Evolutionary conservation across 106 monocot genomes (phyloP).

Genomic region (Allium sativum): DNA sequence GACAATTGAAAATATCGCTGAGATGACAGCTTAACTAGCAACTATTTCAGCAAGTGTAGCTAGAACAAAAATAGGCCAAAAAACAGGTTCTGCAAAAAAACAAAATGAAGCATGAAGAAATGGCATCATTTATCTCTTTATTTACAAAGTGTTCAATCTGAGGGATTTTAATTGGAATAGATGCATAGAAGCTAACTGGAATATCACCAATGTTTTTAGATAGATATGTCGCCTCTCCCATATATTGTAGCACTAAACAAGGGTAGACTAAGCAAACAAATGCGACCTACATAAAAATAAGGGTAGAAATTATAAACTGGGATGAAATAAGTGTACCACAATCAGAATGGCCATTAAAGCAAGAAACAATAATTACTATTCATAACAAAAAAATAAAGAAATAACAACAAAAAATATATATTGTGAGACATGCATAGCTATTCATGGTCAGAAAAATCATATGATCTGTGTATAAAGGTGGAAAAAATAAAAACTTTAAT

Average conservation of each 20-base stretch:
- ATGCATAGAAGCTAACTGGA: constrained; percentile 32
- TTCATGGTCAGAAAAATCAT: too few species aligned
- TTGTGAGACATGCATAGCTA: too few species aligned
- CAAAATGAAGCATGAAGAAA: background rate
- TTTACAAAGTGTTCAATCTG: too few species aligned
- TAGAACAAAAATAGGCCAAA: constrained; percentile 74
- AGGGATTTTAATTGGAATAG: constrained; percentile 39
- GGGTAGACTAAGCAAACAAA: constrained; percentile 35
- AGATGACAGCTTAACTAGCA: constrained; percentile 80
- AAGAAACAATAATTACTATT: too few species aligned
- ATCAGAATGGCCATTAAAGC: too few species aligned
- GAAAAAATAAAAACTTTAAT: too few species aligned
- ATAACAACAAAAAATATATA: too few species aligned
- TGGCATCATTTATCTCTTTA: background rate
- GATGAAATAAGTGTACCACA: too few species aligned
- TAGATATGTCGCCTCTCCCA: constrained; percentile 52
- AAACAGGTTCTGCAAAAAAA: constrained; percentile 45
- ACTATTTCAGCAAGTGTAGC: constrained; percentile 72
- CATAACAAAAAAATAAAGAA: too few species aligned
- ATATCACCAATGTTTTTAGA: constrained; percentile 21
- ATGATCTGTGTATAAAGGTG: too few species aligned
- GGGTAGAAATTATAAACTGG: too few species aligned
- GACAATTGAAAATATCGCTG: constrained; percentile 86
- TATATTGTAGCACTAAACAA: constrained; percentile 39
- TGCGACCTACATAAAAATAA: constrained; percentile 33